Evolutionary conservation across 78 protist genomes (phyloP).

Genomic region (Dictyostelium purpureum): DNA sequence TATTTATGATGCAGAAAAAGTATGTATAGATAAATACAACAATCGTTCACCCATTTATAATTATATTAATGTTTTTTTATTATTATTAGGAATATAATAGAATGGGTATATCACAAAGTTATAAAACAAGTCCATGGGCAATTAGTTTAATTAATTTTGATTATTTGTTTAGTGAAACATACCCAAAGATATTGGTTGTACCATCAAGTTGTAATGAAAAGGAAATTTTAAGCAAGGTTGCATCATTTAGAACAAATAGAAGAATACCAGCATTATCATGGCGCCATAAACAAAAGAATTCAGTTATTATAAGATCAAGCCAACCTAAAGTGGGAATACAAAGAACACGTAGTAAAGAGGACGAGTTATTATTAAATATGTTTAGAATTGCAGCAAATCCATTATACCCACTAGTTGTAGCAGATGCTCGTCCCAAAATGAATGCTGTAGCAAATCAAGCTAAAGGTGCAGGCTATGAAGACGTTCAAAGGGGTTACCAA

Average conservation of each 20-base stretch:
- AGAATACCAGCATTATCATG: constrained; percentile 88
- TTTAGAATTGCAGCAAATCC: constrained; percentile 21
- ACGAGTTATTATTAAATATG: constrained; percentile 51
- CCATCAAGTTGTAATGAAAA: constrained; percentile 80
- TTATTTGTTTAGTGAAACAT: constrained; percentile 84
- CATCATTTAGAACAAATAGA: constrained; percentile 77
- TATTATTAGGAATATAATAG: constrained; percentile 53
- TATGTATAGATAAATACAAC: not conserved
- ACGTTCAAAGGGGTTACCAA: constrained; percentile 63
- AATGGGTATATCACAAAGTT: constrained; percentile 26
- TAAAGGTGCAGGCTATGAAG: constrained; percentile 89
- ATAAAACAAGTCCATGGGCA: constrained; percentile 77
- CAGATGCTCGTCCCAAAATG: constrained; percentile 89
- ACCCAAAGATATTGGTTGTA: constrained; percentile 82
- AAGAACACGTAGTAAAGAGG: constrained; percentile 4
- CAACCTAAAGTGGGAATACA: constrained; percentile 88
- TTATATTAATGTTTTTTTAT: not conserved
- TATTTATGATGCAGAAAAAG: constrained; percentile 71
- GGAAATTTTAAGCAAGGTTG: not conserved
- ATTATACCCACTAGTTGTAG: constrained; percentile 20
- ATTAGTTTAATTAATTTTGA: constrained; percentile 68
- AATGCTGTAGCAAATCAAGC: constrained; percentile 90
- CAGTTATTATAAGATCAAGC: constrained; percentile 64
- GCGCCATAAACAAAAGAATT: constrained; percentile 56
- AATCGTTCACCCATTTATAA: not conserved